Evolutionary conservation across 1,284 basidiomycete species (phyloP).

Genomic region (Trichosporon asahii): DNA sequence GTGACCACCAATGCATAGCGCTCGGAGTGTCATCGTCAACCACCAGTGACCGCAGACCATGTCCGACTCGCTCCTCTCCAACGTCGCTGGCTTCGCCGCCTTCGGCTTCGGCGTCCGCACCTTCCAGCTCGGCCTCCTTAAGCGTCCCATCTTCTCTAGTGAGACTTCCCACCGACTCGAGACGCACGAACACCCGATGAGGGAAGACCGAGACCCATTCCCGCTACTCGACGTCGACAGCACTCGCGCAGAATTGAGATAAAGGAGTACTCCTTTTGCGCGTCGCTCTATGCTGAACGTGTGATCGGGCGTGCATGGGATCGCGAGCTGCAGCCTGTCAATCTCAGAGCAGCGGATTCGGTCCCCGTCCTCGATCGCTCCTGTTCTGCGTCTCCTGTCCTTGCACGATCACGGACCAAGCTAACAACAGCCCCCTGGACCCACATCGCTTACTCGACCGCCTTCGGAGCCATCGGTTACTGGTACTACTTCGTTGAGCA

Average conservation of each 20-base stretch:
- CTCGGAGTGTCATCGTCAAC: slow-evolving; percentile 5
- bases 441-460: slow-evolving; percentile 37
- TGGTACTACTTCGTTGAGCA: slow-evolving; percentile 42
- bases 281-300: neutral
- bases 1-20: slow-evolving; percentile 6
- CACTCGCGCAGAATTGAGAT: neutral
- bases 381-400: neutral
- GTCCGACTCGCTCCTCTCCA: slow-evolving; percentile 61
- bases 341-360: neutral
- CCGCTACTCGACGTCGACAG: neutral
- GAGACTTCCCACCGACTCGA: slow-evolving; percentile 17
- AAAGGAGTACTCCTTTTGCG: no score
- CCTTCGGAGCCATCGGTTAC: slow-evolving; percentile 45
- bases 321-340: neutral
- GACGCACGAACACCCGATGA: neutral
- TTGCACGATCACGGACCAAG: no score
- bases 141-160: slow-evolving; percentile 48
- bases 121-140: slow-evolving; percentile 75
- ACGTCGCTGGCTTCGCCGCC: slow-evolving; percentile 70
- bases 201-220: neutral
- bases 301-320: neutral
- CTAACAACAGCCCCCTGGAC: slow-evolving; percentile 37
- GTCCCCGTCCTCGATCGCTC: neutral
- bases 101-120: slow-evolving; percentile 73
- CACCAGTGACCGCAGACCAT: slow-evolving; percentile 50